Evolutionary conservation across 257 asterid species (phyloP), one percentile per base, ranked within the genome.

Genomic region (Galeopsis tetrahit): DNA sequence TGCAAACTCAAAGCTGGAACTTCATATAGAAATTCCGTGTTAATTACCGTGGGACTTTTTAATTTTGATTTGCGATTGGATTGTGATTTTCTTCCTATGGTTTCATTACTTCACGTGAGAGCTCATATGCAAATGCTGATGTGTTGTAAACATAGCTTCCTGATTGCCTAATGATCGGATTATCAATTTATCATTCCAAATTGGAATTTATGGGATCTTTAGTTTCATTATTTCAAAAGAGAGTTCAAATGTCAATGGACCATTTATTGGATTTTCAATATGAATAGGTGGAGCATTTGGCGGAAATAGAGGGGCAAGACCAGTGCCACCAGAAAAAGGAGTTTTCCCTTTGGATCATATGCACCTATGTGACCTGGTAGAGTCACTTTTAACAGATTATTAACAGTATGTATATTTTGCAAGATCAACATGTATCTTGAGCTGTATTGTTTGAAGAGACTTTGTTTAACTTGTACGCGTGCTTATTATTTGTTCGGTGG

Each of bases 251-350:
- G 68, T 1, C 51, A n/a, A 38, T 15, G 34, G 6, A 48, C 28
- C 1, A 14, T 63, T 11, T 14, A 2, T 56, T 70, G 33, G 56
- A 7, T 70, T 77, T 55, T 51, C 8, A 42, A 62, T 55, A 6
- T 78, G 80, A 70, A 6, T 43, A 94, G 98, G 97, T 66, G 97
- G 98, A 60, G 93, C 95, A 66, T 92, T 95, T 81, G 99, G 98
- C 63, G 98, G 99, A 68, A 95, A 92, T 72, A 81, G 99, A 90
- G 97, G 99, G 75, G 80, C 83, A n/a, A 88, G 96, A 43, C 96
- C 98, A 0, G 94, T 95, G 69, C 99, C 98, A 11, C 98, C 97
- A 0, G 98, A 95, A 68, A 95, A 95, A 66, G 98, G 99, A 69
- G 96, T 90, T 31, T 95, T 92, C 71, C 99, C 98, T 2, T 85